These are phyloP conservation scores for Cutaneotrichosporon mucoides DNA, from an alignment of 1,284 basidiomycete genomes.

Conservation along the genomic window DNA sequence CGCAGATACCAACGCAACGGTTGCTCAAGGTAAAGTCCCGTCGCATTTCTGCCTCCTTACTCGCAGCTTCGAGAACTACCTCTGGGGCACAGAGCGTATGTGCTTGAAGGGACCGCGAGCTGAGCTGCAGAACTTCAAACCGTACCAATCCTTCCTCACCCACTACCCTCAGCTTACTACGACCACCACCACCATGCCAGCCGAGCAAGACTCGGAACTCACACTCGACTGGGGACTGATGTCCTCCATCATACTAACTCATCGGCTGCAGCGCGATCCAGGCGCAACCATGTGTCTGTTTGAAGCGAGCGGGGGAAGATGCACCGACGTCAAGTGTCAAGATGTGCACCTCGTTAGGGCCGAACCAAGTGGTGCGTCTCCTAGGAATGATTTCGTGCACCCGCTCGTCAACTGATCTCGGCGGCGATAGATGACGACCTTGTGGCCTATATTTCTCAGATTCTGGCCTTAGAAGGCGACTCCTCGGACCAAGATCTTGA, in stretches of 20 bases:
- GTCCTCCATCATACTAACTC: slow-evolving; percentile 37
- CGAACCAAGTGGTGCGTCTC: slow-evolving; percentile 32
- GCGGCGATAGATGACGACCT: slow-evolving; percentile 31
- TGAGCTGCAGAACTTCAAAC: slow-evolving; percentile 11
- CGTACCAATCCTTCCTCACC: slow-evolving; percentile 30
- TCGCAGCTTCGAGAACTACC: not conserved
- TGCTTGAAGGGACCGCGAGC: not conserved
- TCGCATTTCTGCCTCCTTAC: not conserved
- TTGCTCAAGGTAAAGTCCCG: not conserved
- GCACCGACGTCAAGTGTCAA: slow-evolving; percentile 33
- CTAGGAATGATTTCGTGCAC: not conserved
- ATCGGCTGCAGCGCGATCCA: slow-evolving; percentile 26
- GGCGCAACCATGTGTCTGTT: slow-evolving; percentile 28
- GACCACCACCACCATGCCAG: not conserved
- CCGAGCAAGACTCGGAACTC: not conserved
- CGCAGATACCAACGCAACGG: not conserved
- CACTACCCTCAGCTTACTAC: slow-evolving; percentile 35
- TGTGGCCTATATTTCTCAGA: slow-evolving; percentile 25
- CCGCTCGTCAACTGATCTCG: slow-evolving; percentile 8
- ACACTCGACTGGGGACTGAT: slow-evolving; percentile 28
- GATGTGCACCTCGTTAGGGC: slow-evolving; percentile 32
- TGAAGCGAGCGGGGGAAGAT: slow-evolving; percentile 37
- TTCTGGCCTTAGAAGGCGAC: slow-evolving; percentile 6
- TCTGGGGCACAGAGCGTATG: not conserved
- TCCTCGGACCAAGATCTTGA: not conserved